These are phyloP conservation scores for Penicillium taxi DNA, from an alignment of 495 filamentous ascomycete genomes.

Conservation along the genomic window DNA sequence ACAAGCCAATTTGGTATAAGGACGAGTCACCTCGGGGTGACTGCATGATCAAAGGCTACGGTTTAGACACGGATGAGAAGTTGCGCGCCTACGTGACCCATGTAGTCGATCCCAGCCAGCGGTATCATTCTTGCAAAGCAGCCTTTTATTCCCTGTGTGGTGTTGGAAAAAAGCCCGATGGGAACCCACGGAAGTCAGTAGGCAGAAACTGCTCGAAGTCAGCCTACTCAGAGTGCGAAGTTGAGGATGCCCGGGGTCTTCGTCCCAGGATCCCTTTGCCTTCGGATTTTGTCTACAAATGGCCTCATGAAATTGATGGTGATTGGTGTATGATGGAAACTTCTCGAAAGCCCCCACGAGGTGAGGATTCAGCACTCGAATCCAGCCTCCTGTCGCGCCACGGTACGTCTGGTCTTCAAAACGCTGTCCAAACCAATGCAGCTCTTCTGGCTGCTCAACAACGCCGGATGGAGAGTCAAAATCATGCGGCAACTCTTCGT, in stretches of 20 bases:
- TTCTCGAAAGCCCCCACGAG: constrained; percentile 18
- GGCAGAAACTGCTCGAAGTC: constrained; percentile 43
- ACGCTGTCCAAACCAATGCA: constrained; percentile 29
- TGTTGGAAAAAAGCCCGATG: constrained; percentile 42
- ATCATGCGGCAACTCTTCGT: constrained; percentile 41
- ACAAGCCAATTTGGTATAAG: constrained; percentile 40
- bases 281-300: constrained; percentile 58
- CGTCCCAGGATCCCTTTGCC: constrained; percentile 63
- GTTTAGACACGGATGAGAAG: constrained; percentile 40
- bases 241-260: constrained; percentile 61
- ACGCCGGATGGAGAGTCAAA: constrained; percentile 34
- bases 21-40: constrained; percentile 40
- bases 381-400: constrained; percentile 28
- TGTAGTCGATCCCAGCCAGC: constrained; percentile 30
- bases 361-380: constrained; percentile 24
- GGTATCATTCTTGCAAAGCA: constrained; percentile 37
- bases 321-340: constrained; percentile 37
- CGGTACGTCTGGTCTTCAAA: constrained; percentile 19
- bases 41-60: constrained; percentile 37
- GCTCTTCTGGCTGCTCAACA: constrained; percentile 38
- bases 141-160: constrained; percentile 44
- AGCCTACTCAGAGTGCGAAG: constrained; percentile 60
- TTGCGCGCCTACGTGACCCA: constrained; percentile 34
- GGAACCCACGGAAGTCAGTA: constrained; percentile 32
- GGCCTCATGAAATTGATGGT: constrained; percentile 30